Evolutionary conservation across 345 rosid species (phyloP).

Genomic region (Citrus unshiu): DNA sequence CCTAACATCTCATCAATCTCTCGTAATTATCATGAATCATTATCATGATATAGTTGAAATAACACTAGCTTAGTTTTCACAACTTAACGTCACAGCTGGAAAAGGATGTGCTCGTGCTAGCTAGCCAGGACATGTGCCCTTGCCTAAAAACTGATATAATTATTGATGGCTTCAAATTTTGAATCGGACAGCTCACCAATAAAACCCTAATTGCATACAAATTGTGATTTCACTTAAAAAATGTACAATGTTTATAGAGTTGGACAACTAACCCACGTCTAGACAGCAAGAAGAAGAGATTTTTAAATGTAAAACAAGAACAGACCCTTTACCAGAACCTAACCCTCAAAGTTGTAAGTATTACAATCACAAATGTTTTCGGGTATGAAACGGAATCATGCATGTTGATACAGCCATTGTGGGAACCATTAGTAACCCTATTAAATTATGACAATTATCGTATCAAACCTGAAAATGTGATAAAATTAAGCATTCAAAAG

Average conservation of each 20-base stretch:
- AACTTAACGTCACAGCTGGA: slow-evolving; percentile 5
- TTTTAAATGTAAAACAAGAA: neutral
- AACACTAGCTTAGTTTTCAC: neutral
- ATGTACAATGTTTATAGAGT: neutral
- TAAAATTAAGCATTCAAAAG: neutral
- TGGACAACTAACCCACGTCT: neutral
- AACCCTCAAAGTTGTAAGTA: neutral
- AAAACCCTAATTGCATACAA: neutral
- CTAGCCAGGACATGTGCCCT: neutral
- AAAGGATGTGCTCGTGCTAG: slow-evolving; percentile 7
- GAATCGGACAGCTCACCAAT: slow-evolving; percentile 26
- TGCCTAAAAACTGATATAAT: neutral
- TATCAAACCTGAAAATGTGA: slow-evolving; percentile 11
- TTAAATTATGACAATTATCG: neutral
- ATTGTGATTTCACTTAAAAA: too few relatives aligned
- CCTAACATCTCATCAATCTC: too few relatives aligned
- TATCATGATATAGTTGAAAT: neutral
- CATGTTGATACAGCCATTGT: neutral
- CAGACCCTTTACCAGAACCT: neutral
- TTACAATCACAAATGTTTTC: neutral
- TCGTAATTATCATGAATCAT: too few relatives aligned
- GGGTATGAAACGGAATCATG: neutral
- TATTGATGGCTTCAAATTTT: slow-evolving; percentile 8
- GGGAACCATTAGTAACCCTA: slow-evolving; percentile 8
- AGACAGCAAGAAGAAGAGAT: neutral